A percentile compares a stretch with the other conserved stretches of the same genome.
These are phyloP conservation scores for Russula vinacea DNA, from an alignment of 768 basidiomycete species.

Conservation along the genomic window DNA sequence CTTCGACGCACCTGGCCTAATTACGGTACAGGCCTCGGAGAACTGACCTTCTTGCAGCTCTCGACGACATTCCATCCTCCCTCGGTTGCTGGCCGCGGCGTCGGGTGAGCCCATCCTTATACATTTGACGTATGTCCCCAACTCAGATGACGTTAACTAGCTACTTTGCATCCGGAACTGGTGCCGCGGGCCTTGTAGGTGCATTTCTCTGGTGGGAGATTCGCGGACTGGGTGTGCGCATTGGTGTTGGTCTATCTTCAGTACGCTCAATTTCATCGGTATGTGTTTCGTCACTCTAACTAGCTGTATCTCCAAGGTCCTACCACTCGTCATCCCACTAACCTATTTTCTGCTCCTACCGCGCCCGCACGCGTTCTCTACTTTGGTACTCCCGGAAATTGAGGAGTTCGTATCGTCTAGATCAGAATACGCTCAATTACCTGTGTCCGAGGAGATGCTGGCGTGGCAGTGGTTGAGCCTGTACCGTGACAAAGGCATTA, in stretches of 20 bases:
- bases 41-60: slow-evolving; percentile 92
- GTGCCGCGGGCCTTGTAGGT: slow-evolving; percentile 89
- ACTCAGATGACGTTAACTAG: slow-evolving; percentile 37
- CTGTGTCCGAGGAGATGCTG: slow-evolving; percentile 32
- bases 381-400: slow-evolving; percentile 34
- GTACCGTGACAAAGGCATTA: slow-evolving; percentile 44
- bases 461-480: slow-evolving; percentile 29
- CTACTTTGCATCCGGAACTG: slow-evolving; percentile 93
- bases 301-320: slow-evolving; percentile 47
- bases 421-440: slow-evolving; percentile 47
- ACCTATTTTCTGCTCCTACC: slow-evolving; percentile 81
- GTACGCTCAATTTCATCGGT: slow-evolving; percentile 43
- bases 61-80: slow-evolving; percentile 74
- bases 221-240: slow-evolving; percentile 74
- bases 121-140: not conserved
- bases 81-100: slow-evolving; percentile 69
- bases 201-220: slow-evolving; percentile 96
- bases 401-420: slow-evolving; percentile 28
- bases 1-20: slow-evolving; percentile 14
- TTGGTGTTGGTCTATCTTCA: slow-evolving; percentile 79
- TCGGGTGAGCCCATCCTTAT: slow-evolving; percentile 54
- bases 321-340: slow-evolving; percentile 78
- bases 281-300: not conserved
- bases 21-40: slow-evolving; percentile 67
- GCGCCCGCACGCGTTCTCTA: slow-evolving; percentile 47